Conservation (phyloP, 75 land plant genomes). For the Gnetum montanum region DNA sequence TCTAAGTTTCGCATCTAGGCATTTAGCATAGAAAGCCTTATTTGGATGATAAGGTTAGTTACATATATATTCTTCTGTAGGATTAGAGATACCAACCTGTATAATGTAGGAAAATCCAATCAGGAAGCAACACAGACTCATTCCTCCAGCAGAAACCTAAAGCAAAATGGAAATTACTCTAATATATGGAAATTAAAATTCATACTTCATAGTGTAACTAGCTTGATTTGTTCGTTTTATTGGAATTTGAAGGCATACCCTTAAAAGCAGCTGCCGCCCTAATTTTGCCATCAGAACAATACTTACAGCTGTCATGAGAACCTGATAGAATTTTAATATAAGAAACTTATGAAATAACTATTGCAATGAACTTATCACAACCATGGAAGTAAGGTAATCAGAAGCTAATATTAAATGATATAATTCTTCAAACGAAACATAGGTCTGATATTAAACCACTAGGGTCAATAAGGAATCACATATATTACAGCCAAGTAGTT, state of each 20-base stretch:
- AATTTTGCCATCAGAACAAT: constrained; percentile 33
- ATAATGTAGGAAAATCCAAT: constrained; percentile 33
- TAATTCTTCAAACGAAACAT: too few species aligned
- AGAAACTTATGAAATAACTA: background rate
- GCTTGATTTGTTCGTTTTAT: too few species aligned
- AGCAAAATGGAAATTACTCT: too few species aligned
- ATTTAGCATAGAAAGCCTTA: background rate
- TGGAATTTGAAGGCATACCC: constrained; percentile 28
- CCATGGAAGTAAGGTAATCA: too few species aligned
- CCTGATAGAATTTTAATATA: constrained; percentile 10
- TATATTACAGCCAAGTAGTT: too few species aligned
- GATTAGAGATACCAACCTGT: constrained; percentile 11
- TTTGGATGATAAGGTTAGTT: background rate
- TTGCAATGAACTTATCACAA: too few species aligned
- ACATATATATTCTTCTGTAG: background rate
- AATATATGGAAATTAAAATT: background rate
- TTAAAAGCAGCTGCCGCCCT: constrained; percentile 35
- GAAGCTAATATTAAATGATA: too few species aligned
- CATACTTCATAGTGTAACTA: too few species aligned
- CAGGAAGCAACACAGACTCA: constrained; percentile 24
- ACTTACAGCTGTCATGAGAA: constrained; percentile 33
- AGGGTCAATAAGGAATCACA: too few species aligned
- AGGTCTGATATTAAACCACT: too few species aligned
- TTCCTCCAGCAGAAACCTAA: constrained; percentile 36
- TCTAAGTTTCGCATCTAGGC: too few species aligned